A percentile compares a stretch with the other conserved stretches of the same genome.
phyloP scores from a whole-genome alignment of 371 early-diverging fungal genomes.

The Lichtheimia corymbifera region DNA sequence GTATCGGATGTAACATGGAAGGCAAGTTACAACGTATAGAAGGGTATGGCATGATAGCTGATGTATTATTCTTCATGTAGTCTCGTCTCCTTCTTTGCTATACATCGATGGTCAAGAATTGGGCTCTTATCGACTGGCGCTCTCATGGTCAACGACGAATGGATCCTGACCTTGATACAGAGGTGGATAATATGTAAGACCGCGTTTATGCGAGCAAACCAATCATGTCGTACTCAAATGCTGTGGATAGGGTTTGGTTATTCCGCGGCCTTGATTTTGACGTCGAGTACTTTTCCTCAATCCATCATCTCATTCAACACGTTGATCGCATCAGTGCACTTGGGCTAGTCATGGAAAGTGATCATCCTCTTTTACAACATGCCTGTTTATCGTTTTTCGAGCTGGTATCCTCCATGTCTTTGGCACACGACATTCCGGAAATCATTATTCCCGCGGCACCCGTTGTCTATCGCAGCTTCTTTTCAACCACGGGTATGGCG shows the following conservation, averaged over 20 bases:
- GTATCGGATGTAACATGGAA: constrained; percentile 53
- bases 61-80: constrained; percentile 13
- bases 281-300: constrained; percentile 50
- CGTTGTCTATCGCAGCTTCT: constrained; percentile 53
- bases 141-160: constrained; percentile 28
- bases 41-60: not conserved
- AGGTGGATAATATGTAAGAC: constrained; percentile 39
- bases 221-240: not conserved
- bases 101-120: constrained; percentile 45
- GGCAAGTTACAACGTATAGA: constrained; percentile 16
- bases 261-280: constrained; percentile 50
- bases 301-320: constrained; percentile 50
- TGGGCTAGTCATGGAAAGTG: constrained; percentile 44
- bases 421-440: constrained; percentile 45
- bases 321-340: constrained; percentile 45
- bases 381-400: constrained; percentile 60
- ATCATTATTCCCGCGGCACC: constrained; percentile 56
- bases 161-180: constrained; percentile 17
- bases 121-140: constrained; percentile 56
- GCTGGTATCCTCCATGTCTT: constrained; percentile 46
- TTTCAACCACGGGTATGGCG: constrained; percentile 54
- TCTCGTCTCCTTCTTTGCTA: constrained; percentile 49
- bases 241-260: constrained; percentile 34
- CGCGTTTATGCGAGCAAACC: too few relatives aligned
- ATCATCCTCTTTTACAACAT: constrained; percentile 54